Conservation (phyloP, 177 flowering plant species). For the Vitis hybrid region DNA sequence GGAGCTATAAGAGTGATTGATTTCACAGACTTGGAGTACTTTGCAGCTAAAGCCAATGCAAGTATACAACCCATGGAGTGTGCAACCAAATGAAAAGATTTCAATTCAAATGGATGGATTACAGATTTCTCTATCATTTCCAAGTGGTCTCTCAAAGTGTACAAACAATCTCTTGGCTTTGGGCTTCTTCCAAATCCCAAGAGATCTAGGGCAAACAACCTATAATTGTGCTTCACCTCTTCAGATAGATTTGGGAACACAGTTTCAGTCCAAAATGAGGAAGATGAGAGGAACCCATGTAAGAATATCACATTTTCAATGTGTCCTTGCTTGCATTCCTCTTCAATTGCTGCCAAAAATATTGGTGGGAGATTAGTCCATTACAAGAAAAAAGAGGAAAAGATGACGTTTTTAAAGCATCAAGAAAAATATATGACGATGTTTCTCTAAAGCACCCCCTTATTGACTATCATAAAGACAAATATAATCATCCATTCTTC, state of each 20-base stretch:
- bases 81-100: slow-evolving; percentile 77
- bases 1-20: slow-evolving; percentile 76
- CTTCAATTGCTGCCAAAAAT: slow-evolving; percentile 25
- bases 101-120: slow-evolving; percentile 39
- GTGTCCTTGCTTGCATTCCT: slow-evolving; percentile 18
- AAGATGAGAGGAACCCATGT: slow-evolving; percentile 80
- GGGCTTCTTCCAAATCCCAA: slow-evolving; percentile 88
- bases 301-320: slow-evolving; percentile 67
- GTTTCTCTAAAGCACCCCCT: too few relatives aligned
- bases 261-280: slow-evolving; percentile 71
- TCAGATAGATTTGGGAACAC: slow-evolving; percentile 58
- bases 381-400: background rate
- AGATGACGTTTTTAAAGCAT: background rate
- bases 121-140: slow-evolving; percentile 71
- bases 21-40: slow-evolving; percentile 46
- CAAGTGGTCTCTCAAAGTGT: slow-evolving; percentile 71
- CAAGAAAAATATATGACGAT: too few relatives aligned
- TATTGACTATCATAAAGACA: too few relatives aligned
- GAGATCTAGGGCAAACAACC: slow-evolving; percentile 67
- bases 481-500: too few relatives aligned
- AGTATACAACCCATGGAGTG: slow-evolving; percentile 91
- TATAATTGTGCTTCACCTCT: slow-evolving; percentile 33
- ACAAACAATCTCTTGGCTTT: slow-evolving; percentile 72
- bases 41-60: slow-evolving; percentile 74
- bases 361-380: background rate